Percentiles rank a stretch among this genome's conserved stretches.
Conservation (phyloP, 1,284 basidiomycete genomes). For the Paramarasmius palmivorus region DNA sequence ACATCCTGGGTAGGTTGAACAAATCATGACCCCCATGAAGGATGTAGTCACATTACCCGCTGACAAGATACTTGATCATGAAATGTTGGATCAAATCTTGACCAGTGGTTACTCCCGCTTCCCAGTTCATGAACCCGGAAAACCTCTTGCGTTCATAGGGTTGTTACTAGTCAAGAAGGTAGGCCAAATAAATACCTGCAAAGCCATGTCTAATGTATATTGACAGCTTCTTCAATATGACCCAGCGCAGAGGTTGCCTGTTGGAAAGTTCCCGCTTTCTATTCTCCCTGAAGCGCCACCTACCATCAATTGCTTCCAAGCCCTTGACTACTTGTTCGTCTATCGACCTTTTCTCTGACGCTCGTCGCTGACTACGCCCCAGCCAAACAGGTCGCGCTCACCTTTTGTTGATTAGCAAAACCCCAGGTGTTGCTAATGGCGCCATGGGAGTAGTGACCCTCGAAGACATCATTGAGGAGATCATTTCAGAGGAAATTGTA, state of each 20-base stretch:
- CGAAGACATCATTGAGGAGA: conserved; percentile 61
- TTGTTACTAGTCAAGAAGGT: conserved; percentile 88
- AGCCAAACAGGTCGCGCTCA: conserved; percentile 97
- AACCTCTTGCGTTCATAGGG: conserved; percentile 81
- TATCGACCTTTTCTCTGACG: conserved; percentile 19
- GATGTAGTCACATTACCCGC: conserved; percentile 79
- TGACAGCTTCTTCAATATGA: conserved; percentile 88
- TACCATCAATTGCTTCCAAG: conserved; percentile 85
- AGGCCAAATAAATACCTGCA: too few species aligned
- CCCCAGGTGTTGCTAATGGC: conserved; percentile 80
- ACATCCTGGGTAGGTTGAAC: conserved; percentile 45
- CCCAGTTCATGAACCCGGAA: conserved; percentile 82
- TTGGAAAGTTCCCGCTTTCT: conserved; percentile 72
- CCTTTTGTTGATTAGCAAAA: conserved; percentile 82
- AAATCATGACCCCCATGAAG: conserved; percentile 88
- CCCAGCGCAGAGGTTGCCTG: conserved; percentile 76
- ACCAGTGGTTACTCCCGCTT: conserved; percentile 92
- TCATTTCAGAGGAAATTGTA: conserved; percentile 86
- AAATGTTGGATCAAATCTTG: conserved; percentile 77
- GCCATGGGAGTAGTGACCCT: conserved; percentile 83
- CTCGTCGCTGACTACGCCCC: not conserved
- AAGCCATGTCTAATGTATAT: not conserved
- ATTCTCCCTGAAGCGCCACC: conserved; percentile 92
- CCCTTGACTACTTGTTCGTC: conserved; percentile 80
- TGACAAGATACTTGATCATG: conserved; percentile 81